Evolutionary conservation across 2,329 filamentous ascomycete genomes (phyloP), one percentile per base, ranked within the genome.

Genomic region (Sporothrix schenckii): DNA sequence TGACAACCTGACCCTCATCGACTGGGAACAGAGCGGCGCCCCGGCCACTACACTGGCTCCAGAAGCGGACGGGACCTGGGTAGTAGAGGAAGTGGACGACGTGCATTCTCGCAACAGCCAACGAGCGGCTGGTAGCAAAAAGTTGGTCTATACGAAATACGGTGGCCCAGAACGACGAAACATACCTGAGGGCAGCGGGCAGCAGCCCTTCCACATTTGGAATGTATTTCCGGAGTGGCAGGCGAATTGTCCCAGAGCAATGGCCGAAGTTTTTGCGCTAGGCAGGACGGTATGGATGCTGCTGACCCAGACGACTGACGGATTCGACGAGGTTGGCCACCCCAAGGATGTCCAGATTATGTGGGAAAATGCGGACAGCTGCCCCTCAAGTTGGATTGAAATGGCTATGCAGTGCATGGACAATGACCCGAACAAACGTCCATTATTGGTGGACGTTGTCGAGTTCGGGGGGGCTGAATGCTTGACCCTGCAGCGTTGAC

Each of bases 261-360:
- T 72, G n/a, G 74, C 74, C 11, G 75, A 76, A 39, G 74, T 75
- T 1, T 75, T 73, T 69, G 72, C 70, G 16, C 66, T 76, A 16
- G 74, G 75, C 16, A 66, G 74, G 66, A 73, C 69, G 6, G 72
- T 74, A 72, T 75, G 74, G 74, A 74, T 74, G 72, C 70, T 76
- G 11, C 68, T 75, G 14, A 60, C 71, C 44, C 72, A 74, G 47
- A 54, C 68, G 1, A 39, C 39, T 4, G 49, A 21, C 0, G 68
- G 66, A 6, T 70, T 74, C 56, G 68, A 74, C 0, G 58, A 70
- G 1, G 21, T 74, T 39, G 47, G 69, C 21, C 69, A 71, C 60
- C 68, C 72, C 1, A 41, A 68, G 39, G 69, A 74, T 19, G 24
- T 74, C 41, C 16, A 70, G 16, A 68, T 69, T 4, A 63, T 39